phyloP scores from a whole-genome alignment of 768 basidiomycete genomes.

The Amanita rubescens region DNA sequence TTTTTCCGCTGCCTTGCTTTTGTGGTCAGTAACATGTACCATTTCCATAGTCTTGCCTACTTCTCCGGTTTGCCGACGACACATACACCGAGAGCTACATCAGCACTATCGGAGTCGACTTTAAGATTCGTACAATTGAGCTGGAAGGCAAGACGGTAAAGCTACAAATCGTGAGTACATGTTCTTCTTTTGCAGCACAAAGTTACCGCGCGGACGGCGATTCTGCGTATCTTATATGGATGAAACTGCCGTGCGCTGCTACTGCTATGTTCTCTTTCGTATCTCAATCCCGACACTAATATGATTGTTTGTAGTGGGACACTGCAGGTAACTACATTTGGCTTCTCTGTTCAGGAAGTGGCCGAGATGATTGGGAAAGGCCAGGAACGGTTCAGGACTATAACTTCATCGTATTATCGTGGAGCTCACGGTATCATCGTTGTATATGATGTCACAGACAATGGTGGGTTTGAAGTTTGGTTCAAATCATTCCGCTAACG shows the following conservation, averaged over 20 bases:
- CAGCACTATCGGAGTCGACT: conserved; percentile 96
- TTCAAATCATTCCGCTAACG: not conserved
- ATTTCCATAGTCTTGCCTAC: conserved; percentile 67
- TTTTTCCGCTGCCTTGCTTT: conserved; percentile 13
- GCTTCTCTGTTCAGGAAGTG: not conserved
- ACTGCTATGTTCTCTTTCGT: not conserved
- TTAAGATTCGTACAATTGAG: conserved; percentile 99
- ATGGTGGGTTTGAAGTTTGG: conserved; percentile 39
- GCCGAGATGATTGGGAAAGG: conserved; percentile 34
- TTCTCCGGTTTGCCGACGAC: conserved; percentile 92
- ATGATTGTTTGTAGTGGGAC: conserved; percentile 70
- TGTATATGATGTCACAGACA: conserved; percentile 98
- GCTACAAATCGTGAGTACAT: conserved; percentile 84
- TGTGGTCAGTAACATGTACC: conserved; percentile 4
- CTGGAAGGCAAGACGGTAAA: conserved; percentile 98
- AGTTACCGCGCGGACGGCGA: not conserved
- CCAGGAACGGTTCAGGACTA: conserved; percentile 97
- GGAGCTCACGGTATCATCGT: conserved; percentile 98
- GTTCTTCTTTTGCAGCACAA: conserved; percentile 1
- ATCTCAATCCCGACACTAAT: not conserved
- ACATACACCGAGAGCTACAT: conserved; percentile 98
- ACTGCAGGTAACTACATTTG: conserved; percentile 67
- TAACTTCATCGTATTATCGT: conserved; percentile 99
- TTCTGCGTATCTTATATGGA: not conserved
- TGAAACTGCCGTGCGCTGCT: too few species aligned